These are phyloP conservation scores for Glaciozyma antarctica DNA, from an alignment of 768 basidiomycete genomes.

Conservation along the genomic window DNA sequence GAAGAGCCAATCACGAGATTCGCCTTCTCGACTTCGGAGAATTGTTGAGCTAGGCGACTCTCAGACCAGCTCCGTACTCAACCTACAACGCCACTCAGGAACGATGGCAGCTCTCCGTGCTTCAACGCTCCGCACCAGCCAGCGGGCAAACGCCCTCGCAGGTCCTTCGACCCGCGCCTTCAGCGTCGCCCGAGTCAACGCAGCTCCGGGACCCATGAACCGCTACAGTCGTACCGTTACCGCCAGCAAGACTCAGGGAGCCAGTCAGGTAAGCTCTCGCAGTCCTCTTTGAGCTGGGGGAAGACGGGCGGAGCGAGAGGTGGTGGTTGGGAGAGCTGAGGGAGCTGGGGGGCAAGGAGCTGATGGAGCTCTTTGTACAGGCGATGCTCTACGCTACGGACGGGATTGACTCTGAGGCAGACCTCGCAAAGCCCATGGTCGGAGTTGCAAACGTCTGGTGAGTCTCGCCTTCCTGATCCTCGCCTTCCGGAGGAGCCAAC, in stretches of 20 bases:
- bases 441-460: constrained; percentile 95
- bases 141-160: too few species aligned
- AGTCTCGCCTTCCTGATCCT: constrained; percentile 38
- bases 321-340: not conserved
- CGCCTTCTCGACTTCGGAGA: too few species aligned
- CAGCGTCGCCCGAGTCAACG: too few species aligned
- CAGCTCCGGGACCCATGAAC: constrained; percentile 40
- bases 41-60: too few species aligned
- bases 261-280: constrained; percentile 60
- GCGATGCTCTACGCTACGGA: constrained; percentile 99
- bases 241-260: constrained; percentile 86
- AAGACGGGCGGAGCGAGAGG: not conserved
- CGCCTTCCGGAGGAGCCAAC: not conserved
- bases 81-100: too few species aligned
- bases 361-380: constrained; percentile 41
- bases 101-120: too few species aligned
- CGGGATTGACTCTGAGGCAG: constrained; percentile 64
- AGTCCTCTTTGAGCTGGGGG: constrained; percentile 6
- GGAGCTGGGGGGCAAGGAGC: not conserved
- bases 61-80: too few species aligned
- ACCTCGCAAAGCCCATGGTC: constrained; percentile 94
- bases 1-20: too few species aligned
- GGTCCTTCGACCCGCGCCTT: too few species aligned
- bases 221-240: constrained; percentile 72
- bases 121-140: too few species aligned